Evolutionary conservation across 2,329 filamentous ascomycete species (phyloP).

Genomic region (Emericellopsis cladophorae): DNA sequence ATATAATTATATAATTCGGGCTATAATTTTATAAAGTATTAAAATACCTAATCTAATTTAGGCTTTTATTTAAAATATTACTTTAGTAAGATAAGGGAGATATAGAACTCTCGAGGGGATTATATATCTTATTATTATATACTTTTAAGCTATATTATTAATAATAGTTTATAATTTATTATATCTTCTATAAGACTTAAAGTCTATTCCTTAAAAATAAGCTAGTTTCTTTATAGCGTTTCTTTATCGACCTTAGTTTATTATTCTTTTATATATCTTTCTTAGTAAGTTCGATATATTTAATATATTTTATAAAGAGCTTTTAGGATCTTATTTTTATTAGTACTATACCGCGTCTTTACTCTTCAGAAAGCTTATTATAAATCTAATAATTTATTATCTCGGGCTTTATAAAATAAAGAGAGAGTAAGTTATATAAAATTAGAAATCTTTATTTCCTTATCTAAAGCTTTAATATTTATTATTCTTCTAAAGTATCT

Average conservation of each 20-base stretch:
- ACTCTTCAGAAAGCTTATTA: too few relatives aligned
- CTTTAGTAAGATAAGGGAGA: too few relatives aligned
- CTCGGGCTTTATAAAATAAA: neutral
- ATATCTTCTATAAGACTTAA: constrained; percentile 1
- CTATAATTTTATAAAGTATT: neutral
- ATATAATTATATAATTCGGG: too few relatives aligned
- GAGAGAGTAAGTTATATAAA: neutral
- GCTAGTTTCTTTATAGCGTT: neutral
- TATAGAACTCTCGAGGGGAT: too few relatives aligned
- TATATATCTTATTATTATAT: constrained; percentile 43
- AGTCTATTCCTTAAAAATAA: constrained; percentile 1
- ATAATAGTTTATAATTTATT: neutral
- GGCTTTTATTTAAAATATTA: constrained; percentile 3
- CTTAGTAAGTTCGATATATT: too few relatives aligned
- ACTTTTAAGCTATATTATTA: neutral
- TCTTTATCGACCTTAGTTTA: neutral
- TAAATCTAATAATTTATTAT: too few relatives aligned
- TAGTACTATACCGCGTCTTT: too few relatives aligned
- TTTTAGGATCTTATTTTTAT: too few relatives aligned
- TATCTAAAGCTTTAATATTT: neutral
- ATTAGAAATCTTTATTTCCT: neutral
- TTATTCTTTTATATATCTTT: too few relatives aligned
- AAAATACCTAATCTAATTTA: neutral
- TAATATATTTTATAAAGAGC: too few relatives aligned
- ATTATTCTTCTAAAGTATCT: neutral